Evolutionary conservation across 148 eudicot species (phyloP).

Genomic region (Cornus suecica): DNA sequence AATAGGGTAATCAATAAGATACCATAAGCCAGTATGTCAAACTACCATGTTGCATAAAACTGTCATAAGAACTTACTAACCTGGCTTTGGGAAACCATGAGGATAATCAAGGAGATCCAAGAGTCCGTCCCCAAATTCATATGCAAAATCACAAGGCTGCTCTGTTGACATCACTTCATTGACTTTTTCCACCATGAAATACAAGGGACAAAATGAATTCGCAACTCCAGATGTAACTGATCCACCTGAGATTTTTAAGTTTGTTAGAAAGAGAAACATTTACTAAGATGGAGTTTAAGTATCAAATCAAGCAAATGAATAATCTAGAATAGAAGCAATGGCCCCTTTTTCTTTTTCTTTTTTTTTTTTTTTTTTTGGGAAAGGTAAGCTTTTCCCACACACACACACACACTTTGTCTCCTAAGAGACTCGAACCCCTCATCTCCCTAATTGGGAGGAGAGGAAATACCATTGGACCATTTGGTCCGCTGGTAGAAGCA

Average conservation of each 20-base stretch:
- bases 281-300: constrained; percentile 21
- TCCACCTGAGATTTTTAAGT: constrained; percentile 36
- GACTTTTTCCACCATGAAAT: constrained; percentile 56
- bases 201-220: constrained; percentile 56
- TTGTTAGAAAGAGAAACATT: constrained; percentile 2
- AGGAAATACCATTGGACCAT: too few species aligned
- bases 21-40: not conserved
- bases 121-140: constrained; percentile 76
- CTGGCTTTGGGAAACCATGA: constrained; percentile 69
- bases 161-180: constrained; percentile 83
- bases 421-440: too few species aligned
- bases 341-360: too few species aligned
- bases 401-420: too few species aligned
- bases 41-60: not conserved
- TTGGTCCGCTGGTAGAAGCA: too few species aligned
- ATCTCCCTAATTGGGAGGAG: too few species aligned
- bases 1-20: not conserved
- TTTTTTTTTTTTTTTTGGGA: too few species aligned
- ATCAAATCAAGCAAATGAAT: not conserved
- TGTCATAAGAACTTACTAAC: constrained; percentile 25
- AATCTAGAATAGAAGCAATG: not conserved
- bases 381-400: too few species aligned
- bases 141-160: constrained; percentile 84
- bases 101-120: constrained; percentile 57
- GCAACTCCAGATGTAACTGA: constrained; percentile 41